phyloP scores from a whole-genome alignment of 2,329 filamentous ascomycete genomes.

The Drechslerella dactyloides region DNA sequence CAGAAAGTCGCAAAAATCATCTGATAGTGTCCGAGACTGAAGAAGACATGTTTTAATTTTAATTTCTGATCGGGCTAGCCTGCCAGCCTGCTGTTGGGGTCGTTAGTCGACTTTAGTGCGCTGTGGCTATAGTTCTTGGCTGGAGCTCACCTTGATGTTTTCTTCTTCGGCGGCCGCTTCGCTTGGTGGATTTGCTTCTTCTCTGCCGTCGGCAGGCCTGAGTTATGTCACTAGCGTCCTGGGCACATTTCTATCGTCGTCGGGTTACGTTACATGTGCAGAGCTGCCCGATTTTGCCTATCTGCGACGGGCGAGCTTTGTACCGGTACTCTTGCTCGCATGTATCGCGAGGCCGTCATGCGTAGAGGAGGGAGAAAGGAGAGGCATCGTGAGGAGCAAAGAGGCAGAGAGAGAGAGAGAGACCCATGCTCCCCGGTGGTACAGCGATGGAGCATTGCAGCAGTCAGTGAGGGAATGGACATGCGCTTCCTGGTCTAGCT shows the following conservation, averaged over 20 bases:
- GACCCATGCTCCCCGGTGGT: too few relatives aligned
- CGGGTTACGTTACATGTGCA: conserved; percentile 12
- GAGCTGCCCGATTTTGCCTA: conserved; percentile 9
- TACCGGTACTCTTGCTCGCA: not conserved
- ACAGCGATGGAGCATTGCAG: not conserved
- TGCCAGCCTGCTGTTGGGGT: not conserved
- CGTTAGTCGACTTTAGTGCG: not conserved
- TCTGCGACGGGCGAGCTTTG: not conserved
- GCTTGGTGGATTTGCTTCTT: conserved; percentile 7
- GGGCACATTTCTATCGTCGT: conserved; percentile 4
- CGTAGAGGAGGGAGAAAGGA: not conserved
- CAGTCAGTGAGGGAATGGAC: not conserved
- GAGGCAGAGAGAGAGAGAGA: too few relatives aligned
- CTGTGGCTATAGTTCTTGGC: conserved; percentile 5
- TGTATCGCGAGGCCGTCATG: not conserved
- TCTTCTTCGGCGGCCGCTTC: conserved; percentile 1
- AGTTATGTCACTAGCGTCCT: conserved; percentile 8
- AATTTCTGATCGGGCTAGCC: conserved; percentile 5
- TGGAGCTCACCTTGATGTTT: conserved; percentile 5
- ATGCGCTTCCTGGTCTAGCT: conserved; percentile 3
- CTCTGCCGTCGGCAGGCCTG: conserved; percentile 6
- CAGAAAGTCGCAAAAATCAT: conserved; percentile 1
- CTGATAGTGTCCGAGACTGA: conserved; percentile 11
- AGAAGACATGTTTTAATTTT: conserved; percentile 8
- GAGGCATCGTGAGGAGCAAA: not conserved